Evolutionary conservation across 2,329 filamentous ascomycete species (phyloP), one percentile per base, ranked within the genome.

Genomic region (Orbilia javanica): DNA sequence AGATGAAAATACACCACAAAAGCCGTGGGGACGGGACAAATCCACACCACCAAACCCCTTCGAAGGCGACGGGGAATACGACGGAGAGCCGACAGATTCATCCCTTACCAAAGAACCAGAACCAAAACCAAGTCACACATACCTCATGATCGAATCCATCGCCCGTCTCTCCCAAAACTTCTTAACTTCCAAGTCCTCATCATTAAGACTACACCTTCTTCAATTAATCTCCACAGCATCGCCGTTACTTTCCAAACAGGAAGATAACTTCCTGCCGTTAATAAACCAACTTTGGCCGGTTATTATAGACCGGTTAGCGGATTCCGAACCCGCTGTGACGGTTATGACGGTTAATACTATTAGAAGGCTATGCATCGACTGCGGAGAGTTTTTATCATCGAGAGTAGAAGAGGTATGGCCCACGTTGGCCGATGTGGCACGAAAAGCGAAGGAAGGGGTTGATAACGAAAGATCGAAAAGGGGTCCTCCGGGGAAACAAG

Each of bases 221-320:
- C 88, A 89, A 15, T 89, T 98, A 4, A 88, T 98, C 11, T 86
- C 88, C 27, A 93, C 90, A 0, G 91, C 93, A 2, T 88, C 91
- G 3, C 89, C 91, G 0, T 88, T 92, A 0, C 88, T 99, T 2
- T 89, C 91, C 0, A 87, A 86, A 2, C 90, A 97, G 80, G 92
- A 97, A 82, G 90, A 94, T 79, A 89, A 90, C 0, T 97, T 97
- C 83, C 85, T 99, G 1, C 96, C 96, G 0, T 87, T 98, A 0
- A 90, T 98, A 81, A 96, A 98, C 84, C 91, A 92, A 2, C 86
- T 98, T 6, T 99, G 95, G 95, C 94, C 94, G 0, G 91, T 96
- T 5, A 85, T 97, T 4, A 85, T 91, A 1, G 86, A 87, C n/a
- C 87, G 90, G 25, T 85, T 93, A 4, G 88, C 90, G 80, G 92